Evolutionary conservation across 2,329 filamentous ascomycete genomes (phyloP), one percentile per base, ranked within the genome.

Genomic region (Colletotrichum musae): DNA sequence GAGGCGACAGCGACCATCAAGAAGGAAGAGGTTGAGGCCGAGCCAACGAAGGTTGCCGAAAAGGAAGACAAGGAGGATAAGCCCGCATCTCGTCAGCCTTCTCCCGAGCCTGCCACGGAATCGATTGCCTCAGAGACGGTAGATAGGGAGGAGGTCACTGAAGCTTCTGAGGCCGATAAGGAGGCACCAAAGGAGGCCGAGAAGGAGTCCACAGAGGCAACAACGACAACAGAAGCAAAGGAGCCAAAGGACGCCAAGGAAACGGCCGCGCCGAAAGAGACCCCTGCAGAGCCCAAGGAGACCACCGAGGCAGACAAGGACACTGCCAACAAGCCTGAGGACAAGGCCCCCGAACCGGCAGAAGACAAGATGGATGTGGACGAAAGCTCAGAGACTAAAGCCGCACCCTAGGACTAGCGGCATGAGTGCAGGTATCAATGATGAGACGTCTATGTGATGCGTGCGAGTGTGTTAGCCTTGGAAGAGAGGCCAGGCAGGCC

Each of bases 21-120:
- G 66, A 78, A 79, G 39, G 82, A 84, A 48, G 82, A 84, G 6
- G 71, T 72, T 5, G 80, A 83, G 56, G 72, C 75, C 2, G 76
- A 75, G 26, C 72, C 79, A 1, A 75, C 79, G 2, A 71, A 77
- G 18, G 76, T 77, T 28, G 74, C 80, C 6, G 72, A 70, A 45
- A 70, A 70, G 26, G 56, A 70, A 41, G 56, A 74, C 6, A 70
- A 73, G 15, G 71, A 71, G 43, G 74, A 76, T 48, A 74, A 75
- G 68, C 61, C 75, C 5, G 50, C 24, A 26, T 72, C 43, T 12
- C 59, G 39, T 45, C 67, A 63, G 48, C 57, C 57, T 12, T 60
- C 59, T 32, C 50, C 51, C 21, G 53, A 63, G 32, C 60, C 68
- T 15, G 41, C 50, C 1, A 12, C 70, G 4, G 68, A 73, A 45